Evolutionary conservation across 495 filamentous ascomycete species (phyloP).

Genomic region (Zalerion maritima): DNA sequence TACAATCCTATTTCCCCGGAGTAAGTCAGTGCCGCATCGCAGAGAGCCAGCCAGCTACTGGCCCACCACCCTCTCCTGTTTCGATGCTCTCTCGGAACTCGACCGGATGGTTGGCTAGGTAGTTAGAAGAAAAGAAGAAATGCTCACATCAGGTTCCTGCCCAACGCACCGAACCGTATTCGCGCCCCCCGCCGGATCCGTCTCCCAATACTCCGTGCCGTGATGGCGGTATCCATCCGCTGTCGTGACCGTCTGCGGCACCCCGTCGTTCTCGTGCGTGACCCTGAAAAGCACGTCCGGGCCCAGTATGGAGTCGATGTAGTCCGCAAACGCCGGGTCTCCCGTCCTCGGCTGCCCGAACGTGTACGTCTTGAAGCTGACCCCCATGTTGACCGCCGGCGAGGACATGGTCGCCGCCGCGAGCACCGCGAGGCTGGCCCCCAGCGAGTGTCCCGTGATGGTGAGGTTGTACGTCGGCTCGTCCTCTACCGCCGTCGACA

Average conservation of each 20-base stretch:
- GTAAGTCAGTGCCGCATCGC: neutral
- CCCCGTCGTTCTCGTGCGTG: slow-evolving; percentile 52
- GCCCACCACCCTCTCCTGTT: no score
- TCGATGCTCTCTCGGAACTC: no score
- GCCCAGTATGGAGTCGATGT: slow-evolving; percentile 33
- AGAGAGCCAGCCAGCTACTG: no score
- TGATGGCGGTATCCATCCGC: slow-evolving; percentile 43
- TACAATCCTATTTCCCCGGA: slow-evolving; percentile 2
- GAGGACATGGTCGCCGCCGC: slow-evolving; percentile 43
- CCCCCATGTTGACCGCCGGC: slow-evolving; percentile 33
- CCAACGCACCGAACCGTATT: no score
- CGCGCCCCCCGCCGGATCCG: no score
- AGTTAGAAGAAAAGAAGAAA: no score
- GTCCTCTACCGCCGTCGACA: slow-evolving; percentile 13
- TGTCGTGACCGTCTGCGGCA: slow-evolving; percentile 47
- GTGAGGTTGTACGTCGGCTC: slow-evolving; percentile 40
- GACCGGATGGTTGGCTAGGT: no score
- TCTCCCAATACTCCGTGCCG: slow-evolving; percentile 59
- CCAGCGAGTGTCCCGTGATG: slow-evolving; percentile 54
- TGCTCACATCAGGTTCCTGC: no score
- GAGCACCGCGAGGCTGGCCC: slow-evolving; percentile 48
- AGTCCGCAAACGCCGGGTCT: slow-evolving; percentile 37
- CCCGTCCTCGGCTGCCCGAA: slow-evolving; percentile 59
- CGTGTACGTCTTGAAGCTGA: slow-evolving; percentile 35
- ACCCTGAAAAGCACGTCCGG: slow-evolving; percentile 41